Base-by-base conservation (phyloP, 2,329 filamentous ascomycete species). In the Nannizzia gypsea region DNA sequence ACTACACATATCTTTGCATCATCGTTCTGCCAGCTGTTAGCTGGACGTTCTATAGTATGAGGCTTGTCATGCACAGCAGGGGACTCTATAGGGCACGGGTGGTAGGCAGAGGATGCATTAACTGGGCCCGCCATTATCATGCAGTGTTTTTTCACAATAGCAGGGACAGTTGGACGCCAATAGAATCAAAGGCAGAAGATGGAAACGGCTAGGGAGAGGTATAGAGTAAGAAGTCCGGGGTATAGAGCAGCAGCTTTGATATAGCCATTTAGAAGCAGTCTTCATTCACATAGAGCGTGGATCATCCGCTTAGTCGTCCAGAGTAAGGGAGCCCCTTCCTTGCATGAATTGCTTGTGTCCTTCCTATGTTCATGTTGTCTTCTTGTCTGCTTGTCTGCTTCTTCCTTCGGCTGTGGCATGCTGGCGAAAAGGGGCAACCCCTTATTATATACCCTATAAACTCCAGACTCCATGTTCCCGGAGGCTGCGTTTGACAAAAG, bases 1-100 rank as follows among this genome's bases (percentile, higher is more conserved):
- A 99, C 90, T 65, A 99, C 91, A 74, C 92, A 97, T 78, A 99
- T 95, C 74, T 89, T 89, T 63, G 89, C 92, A 75, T 96, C 90
- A 79, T 97, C 92, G 68, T 88, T 89, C 89, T 95, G 87, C 13
- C 9, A 22, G 17, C 6, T 44, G 56, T 62, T 61, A 62, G 61
- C 54, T 4, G 17, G 52, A 9, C 11, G 9, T 38, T 38, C 26
- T 17, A 36, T 9, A 59, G 40, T 28, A 26, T 11, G 26, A 28
- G 22, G 24, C 15, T 36, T 42, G 6, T 20, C 26, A 20, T 59
- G 13, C 24, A 5, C 13, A 38, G 58, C 24, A 28, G 38, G 24
- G 11, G 44, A 36, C 52, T 55, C 52, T 38, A 20, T 17, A 38
- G 56, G 36, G 13, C 28, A 26, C 3, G 40, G 56, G 13, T 46